phyloP scores from a whole-genome alignment of 768 basidiomycete genomes.

The Suillus discolor region DNA sequence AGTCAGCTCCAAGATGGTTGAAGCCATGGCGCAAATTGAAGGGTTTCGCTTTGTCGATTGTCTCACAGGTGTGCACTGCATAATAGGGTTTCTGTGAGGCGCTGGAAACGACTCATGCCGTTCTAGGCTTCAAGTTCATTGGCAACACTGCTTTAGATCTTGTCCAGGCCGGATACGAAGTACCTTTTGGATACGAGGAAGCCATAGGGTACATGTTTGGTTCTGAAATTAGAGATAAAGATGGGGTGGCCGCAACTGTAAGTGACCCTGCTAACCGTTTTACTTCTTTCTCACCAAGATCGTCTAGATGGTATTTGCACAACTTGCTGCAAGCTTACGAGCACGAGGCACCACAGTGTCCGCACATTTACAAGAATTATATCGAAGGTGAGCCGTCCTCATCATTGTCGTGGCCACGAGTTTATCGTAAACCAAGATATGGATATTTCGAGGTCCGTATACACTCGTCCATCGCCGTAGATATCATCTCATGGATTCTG shows the following conservation, averaged over 20 bases:
- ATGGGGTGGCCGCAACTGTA: constrained; percentile 84
- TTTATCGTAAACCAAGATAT: constrained; percentile 47
- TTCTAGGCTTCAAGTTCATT: constrained; percentile 84
- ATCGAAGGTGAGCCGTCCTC: constrained; percentile 47
- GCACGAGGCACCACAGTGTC: constrained; percentile 54
- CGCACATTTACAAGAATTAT: constrained; percentile 62
- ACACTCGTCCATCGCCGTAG: background rate
- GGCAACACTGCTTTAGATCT: constrained; percentile 79
- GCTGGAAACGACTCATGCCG: background rate
- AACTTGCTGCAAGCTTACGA: constrained; percentile 59
- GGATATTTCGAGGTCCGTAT: constrained; percentile 72
- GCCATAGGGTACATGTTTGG: constrained; percentile 94
- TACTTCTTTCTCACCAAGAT: background rate
- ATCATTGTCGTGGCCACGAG: background rate
- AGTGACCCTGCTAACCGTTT: constrained; percentile 8
- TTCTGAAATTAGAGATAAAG: constrained; percentile 78
- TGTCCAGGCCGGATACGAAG: constrained; percentile 64
- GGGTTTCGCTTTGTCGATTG: constrained; percentile 87
- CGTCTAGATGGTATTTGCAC: constrained; percentile 63
- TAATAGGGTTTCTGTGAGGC: background rate
- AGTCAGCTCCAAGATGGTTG: constrained; percentile 90
- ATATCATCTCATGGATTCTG: background rate
- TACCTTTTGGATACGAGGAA: constrained; percentile 88
- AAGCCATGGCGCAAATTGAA: constrained; percentile 70
- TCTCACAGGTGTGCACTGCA: constrained; percentile 62